Evolutionary conservation across 495 filamentous ascomycete genomes (phyloP).

Genomic region (Tuber magnatum): DNA sequence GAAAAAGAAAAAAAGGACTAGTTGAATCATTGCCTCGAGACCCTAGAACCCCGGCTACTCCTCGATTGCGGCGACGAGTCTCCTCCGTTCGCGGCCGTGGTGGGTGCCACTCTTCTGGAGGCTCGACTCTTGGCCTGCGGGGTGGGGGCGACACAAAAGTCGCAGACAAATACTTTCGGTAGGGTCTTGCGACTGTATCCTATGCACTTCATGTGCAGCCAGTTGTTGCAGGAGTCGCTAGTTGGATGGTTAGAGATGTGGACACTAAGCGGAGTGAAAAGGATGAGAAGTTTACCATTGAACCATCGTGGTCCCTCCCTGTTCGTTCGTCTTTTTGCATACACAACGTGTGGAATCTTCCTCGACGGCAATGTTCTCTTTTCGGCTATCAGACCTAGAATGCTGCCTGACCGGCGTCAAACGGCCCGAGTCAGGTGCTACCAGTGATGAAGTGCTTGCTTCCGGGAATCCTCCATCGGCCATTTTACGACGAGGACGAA

Average conservation of each 20-base stretch:
- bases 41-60: not conserved
- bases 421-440: conserved; percentile 8
- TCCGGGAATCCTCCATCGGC: conserved; percentile 30
- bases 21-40: not conserved
- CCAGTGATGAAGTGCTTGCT: conserved; percentile 5
- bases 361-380: not conserved
- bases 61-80: not conserved
- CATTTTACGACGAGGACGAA: conserved; percentile 17
- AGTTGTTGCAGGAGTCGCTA: conserved; percentile 37
- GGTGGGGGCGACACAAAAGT: conserved; percentile 25
- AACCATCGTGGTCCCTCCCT: conserved; percentile 34
- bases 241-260: conserved; percentile 8
- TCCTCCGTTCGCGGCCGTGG: not conserved
- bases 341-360: conserved; percentile 33
- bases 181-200: conserved; percentile 33
- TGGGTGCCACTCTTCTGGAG: not conserved
- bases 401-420: conserved; percentile 17
- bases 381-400: conserved; percentile 12
- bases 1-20: not conserved
- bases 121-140: conserved; percentile 5
- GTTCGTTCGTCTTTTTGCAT: conserved; percentile 31
- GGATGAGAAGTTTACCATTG: conserved; percentile 30
- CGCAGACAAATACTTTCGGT: conserved; percentile 37
- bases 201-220: conserved; percentile 37
- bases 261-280: not conserved